Evolutionary conservation across 306 rosid species (phyloP), one percentile per base, ranked within the genome.

Genomic region (Abrus pulchellus): DNA sequence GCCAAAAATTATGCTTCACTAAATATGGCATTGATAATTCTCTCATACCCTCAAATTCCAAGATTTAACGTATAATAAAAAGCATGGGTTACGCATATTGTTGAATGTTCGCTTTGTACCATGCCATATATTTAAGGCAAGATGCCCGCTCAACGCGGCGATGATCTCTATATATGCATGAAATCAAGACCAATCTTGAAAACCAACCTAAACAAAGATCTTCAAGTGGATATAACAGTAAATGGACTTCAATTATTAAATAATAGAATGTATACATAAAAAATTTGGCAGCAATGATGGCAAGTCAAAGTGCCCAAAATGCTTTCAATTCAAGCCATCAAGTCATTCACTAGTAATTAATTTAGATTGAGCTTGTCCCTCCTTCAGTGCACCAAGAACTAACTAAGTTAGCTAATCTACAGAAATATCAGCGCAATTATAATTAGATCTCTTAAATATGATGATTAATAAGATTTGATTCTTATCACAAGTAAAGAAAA

Each of bases 291-390:
- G 63, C 4, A 48, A 83, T 44, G 82, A 80, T 65, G 80, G 43
- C 29, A 57, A 60, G 78, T 82, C 82, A 74, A 78, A 78, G 52
- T 74, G 75, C 10, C 38, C 2, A 61, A 60, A 56, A 67, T 62
- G 78, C 34, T 63, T 68, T 67, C 49, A 43, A 73, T 32, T 73
- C 52, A 82, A 72, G 56, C 40, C 55, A 79, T 86, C 77, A 74
- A 28, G 41, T 86, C 82, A 83, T 78, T 72, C 75, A 79, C 53
- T 0, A 50, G 40, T 36, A 54, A 54, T 27, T 55, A 7, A 27
- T 3, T 20, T 55, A 20, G 20, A 20, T 20, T 20, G 20, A 20
- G 20, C 20, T 36, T 36, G 1, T 36, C 40, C 40, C 40, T 36
- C 40, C 40, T 36, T 36, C 40, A 36, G 3, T 20, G 20, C 20